Conservation (phyloP, 2,329 filamentous ascomycete genomes). For the Phyllosticta capitalensis region DNA sequence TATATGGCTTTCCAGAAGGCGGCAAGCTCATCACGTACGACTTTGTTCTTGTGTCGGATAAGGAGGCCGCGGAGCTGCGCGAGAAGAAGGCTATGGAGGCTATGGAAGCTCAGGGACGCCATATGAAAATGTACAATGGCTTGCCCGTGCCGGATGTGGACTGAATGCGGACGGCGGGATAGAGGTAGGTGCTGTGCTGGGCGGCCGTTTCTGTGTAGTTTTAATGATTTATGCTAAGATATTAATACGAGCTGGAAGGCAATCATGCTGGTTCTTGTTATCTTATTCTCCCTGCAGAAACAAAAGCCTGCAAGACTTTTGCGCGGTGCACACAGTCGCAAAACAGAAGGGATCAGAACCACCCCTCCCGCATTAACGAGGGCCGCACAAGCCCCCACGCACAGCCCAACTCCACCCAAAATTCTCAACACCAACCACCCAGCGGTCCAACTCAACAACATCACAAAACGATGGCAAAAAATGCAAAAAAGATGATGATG, state of each 20-base stretch:
- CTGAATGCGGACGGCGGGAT: slow-evolving; percentile 18
- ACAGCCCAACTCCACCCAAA: not conserved
- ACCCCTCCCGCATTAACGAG: no score
- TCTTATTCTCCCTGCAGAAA: no score
- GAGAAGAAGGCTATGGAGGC: slow-evolving; percentile 59
- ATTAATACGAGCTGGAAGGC: not conserved
- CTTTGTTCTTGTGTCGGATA: slow-evolving; percentile 65
- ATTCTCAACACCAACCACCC: not conserved
- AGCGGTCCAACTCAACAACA: not conserved
- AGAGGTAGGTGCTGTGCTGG: not conserved
- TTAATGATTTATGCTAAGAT: not conserved
- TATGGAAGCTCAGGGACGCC: slow-evolving; percentile 54
- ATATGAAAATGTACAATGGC: slow-evolving; percentile 65
- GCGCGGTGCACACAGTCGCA: no score
- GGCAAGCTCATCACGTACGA: slow-evolving; percentile 59
- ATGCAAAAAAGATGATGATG: slow-evolving; percentile 3
- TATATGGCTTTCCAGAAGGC: slow-evolving; percentile 56
- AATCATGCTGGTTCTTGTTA: no score
- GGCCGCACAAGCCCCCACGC: not conserved
- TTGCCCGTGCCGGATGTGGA: slow-evolving; percentile 64
- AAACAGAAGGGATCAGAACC: no score
- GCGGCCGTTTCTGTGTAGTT: not conserved
- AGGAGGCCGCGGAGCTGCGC: slow-evolving; percentile 57
- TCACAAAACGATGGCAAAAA: not conserved
- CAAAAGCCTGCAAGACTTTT: no score